Base-by-base conservation (phyloP, 2,329 filamentous ascomycete species). In the Chaetomium sp. region DNA sequence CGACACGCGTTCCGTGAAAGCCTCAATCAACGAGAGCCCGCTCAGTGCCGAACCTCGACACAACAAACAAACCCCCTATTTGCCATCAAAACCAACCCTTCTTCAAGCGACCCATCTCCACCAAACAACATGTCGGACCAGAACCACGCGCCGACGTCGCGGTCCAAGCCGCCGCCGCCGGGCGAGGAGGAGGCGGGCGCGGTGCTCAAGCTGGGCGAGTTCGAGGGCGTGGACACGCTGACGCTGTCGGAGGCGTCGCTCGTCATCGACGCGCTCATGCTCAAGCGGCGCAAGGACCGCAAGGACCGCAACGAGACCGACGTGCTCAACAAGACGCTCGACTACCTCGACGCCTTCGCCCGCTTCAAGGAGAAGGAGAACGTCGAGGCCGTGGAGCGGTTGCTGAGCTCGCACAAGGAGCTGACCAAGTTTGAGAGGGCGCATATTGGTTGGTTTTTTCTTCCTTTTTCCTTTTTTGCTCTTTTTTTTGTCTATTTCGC, bases 301-400 rank as follows among this genome's bases (percentile, higher is more conserved):
- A 93, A 93, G 79, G 91, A 93, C 74, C 85, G 92, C 58, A 91
- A 92, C 77, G 90, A 92, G 82, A 93, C 89, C 68, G 92, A 91
- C 90, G 93, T 93, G 77, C 84, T 97, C 63, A 88, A 87, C 68
- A 93, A 96, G 77, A 97, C 94, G 29, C 85, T 93, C 70, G 92
- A 93, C 74, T 98, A 99, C 79, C 87, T 98, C 61, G 93, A 97
- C 73, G 88, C 93, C 68, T 99, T 99, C 79, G 90, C 93, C 21
- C 91, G 95, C 42, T 98, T 98, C 85, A 96, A 97, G 80, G 89
- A 93, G 73, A 93, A 94, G 77, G 92, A 96, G 77, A 95, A 95
- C 70, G 91, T 97, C 74, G 91, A 97, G 79, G 91, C 92, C n/a
- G 92, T 98, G 35, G 93, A 96, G 78, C 87, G 92, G 65, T 82